Percentiles rank a stretch among this genome's conserved stretches.
phyloP scores from a whole-genome alignment of 1,284 basidiomycete species.

The Anthracocystis panici-leucophaei region DNA sequence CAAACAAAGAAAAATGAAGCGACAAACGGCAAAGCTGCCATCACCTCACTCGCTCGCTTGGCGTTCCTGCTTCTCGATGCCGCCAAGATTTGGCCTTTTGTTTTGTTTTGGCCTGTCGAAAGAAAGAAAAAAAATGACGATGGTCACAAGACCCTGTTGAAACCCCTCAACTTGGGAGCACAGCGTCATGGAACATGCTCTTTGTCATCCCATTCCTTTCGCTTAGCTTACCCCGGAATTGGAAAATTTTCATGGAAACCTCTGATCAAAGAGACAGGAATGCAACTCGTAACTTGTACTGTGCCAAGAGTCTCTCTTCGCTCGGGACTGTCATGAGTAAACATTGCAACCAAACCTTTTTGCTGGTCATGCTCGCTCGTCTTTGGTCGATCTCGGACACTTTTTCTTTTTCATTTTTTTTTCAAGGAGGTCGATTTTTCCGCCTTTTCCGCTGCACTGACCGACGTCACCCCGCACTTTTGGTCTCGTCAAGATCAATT shows the following conservation, averaged over 20 bases:
- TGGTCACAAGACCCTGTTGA: constrained; percentile 1
- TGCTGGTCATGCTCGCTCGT: neutral
- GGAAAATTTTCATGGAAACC: neutral
- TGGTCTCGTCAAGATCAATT: no score
- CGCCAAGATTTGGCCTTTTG: no score
- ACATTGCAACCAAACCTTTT: no score
- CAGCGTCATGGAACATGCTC: no score
- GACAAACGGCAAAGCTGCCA: no score
- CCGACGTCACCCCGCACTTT: constrained; percentile 30
- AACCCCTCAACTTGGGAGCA: no score
- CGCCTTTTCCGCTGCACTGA: constrained; percentile 10
- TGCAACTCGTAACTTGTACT: neutral
- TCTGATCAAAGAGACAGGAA: neutral
- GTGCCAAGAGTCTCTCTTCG: neutral
- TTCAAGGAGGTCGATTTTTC: no score
- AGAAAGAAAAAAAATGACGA: neutral
- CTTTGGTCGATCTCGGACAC: neutral
- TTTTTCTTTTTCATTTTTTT: no score
- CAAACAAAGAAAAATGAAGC: no score
- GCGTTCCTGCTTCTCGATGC: no score
- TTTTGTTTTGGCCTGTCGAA: no score
- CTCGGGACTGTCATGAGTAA: neutral
- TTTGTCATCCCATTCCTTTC: neutral
- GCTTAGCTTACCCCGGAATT: constrained; percentile 10
- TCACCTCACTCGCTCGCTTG: no score